These are phyloP conservation scores for Phytopythium boreale DNA, from an alignment of 352 stramenopile genomes.

Conservation along the genomic window DNA sequence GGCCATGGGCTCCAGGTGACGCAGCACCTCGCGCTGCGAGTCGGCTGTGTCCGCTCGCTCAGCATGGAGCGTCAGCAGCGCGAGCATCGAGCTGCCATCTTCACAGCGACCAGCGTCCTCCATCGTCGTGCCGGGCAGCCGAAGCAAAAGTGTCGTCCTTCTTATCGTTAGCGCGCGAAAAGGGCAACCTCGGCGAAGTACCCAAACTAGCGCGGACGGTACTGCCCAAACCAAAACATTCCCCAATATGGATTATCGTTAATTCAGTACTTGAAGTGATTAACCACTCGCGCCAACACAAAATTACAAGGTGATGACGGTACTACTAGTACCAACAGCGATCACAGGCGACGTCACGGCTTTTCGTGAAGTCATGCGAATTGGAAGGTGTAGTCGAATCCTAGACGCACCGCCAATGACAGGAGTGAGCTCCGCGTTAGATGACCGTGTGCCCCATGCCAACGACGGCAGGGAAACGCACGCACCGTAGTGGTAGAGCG, in stretches of 20 bases:
- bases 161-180: too few relatives aligned
- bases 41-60: conserved; percentile 15
- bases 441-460: too few relatives aligned
- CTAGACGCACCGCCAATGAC: not conserved
- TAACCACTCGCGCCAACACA: too few relatives aligned
- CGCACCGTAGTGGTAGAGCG: conserved; percentile 15
- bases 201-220: not conserved
- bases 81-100: conserved; percentile 15
- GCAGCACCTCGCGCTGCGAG: conserved; percentile 39
- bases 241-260: not conserved
- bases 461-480: not conserved
- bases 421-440: too few relatives aligned
- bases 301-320: too few relatives aligned
- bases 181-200: not conserved
- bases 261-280: not conserved
- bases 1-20: conserved; percentile 22
- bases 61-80: conserved; percentile 28
- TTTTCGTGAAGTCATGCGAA: not conserved
- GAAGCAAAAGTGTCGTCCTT: not conserved
- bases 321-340: too few relatives aligned
- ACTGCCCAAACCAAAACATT: not conserved
- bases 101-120: conserved; percentile 1
- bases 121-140: too few relatives aligned
- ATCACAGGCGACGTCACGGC: too few relatives aligned
- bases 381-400: not conserved